These are phyloP conservation scores for Mucor irregularis DNA, from an alignment of 371 early-diverging fungal genomes.

Conservation along the genomic window DNA sequence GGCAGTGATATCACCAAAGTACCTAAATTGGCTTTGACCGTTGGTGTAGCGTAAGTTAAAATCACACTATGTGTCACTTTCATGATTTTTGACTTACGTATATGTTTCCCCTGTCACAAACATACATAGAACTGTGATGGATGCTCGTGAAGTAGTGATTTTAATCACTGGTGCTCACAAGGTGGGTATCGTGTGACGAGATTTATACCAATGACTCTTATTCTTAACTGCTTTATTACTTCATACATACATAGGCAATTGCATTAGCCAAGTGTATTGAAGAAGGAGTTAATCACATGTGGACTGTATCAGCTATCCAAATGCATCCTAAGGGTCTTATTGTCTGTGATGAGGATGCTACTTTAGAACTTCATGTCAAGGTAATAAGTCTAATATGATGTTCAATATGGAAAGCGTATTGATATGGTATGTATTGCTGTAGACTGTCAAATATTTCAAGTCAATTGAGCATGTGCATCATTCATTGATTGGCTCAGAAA, in stretches of 20 bases:
- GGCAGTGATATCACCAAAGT: conserved; percentile 83
- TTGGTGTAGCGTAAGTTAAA: conserved; percentile 73
- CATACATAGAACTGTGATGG: conserved; percentile 79
- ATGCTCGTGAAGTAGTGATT: conserved; percentile 82
- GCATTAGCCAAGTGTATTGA: conserved; percentile 86
- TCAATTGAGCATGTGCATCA: conserved; percentile 88
- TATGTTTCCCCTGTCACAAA: conserved; percentile 23
- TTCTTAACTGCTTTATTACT: too few relatives aligned
- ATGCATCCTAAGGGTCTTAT: conserved; percentile 80
- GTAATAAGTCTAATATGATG: conserved; percentile 11
- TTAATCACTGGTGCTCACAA: conserved; percentile 88
- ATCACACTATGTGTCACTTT: background rate
- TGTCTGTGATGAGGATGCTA: conserved; percentile 88
- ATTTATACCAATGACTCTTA: background rate
- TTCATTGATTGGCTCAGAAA: conserved; percentile 77
- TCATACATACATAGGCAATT: conserved; percentile 47
- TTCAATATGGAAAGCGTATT: too few relatives aligned
- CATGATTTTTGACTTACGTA: background rate
- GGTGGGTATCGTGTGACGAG: conserved; percentile 6
- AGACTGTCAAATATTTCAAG: conserved; percentile 89
- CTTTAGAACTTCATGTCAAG: conserved; percentile 84
- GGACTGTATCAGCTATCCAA: conserved; percentile 88
- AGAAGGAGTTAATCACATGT: conserved; percentile 86
- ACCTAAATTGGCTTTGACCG: conserved; percentile 85
- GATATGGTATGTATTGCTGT: background rate